Conservation (phyloP, 1,139 yeast species). For the Suhomyces panamericanus region DNA sequence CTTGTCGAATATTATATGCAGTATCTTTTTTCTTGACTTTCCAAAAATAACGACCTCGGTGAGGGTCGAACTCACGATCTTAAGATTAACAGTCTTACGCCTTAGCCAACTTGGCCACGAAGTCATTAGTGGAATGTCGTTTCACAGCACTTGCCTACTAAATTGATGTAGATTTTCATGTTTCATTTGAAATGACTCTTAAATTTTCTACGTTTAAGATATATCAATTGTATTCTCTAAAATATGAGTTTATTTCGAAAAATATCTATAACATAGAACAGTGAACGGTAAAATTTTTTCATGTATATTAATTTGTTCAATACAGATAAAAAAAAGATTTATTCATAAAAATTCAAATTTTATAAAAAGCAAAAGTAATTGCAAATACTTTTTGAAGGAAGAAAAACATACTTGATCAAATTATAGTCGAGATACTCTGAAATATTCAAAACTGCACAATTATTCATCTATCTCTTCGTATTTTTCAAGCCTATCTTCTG, state of each 20-base stretch:
- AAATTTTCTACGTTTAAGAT: too few relatives aligned
- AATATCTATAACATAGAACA: too few relatives aligned
- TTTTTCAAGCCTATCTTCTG: slow-evolving; percentile 58
- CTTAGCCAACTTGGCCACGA: slow-evolving; percentile 60
- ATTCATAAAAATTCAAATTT: neutral
- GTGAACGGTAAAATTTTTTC: too few relatives aligned
- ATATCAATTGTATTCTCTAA: too few relatives aligned
- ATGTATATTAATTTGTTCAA: neutral
- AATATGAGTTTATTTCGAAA: too few relatives aligned
- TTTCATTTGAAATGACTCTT: too few relatives aligned
- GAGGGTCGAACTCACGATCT: slow-evolving; percentile 50
- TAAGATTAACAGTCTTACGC: slow-evolving; percentile 56
- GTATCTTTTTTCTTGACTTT: neutral
- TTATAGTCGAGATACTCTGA: too few relatives aligned
- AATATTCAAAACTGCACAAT: neutral
- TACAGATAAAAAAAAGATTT: neutral
- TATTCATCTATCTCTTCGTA: slow-evolving; percentile 44
- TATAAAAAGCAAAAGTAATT: neutral
- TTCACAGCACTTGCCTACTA: neutral
- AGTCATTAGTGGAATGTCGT: slow-evolving; percentile 25
- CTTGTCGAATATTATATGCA: slow-evolving; percentile 7
- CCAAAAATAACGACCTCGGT: slow-evolving; percentile 36
- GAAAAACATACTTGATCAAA: too few relatives aligned
- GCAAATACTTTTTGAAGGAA: neutral
- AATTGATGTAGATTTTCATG: too few relatives aligned